Evolutionary conservation across 2,329 filamentous ascomycete genomes (phyloP), one percentile per base, ranked within the genome.

Genomic region (Boeremia exigua): DNA sequence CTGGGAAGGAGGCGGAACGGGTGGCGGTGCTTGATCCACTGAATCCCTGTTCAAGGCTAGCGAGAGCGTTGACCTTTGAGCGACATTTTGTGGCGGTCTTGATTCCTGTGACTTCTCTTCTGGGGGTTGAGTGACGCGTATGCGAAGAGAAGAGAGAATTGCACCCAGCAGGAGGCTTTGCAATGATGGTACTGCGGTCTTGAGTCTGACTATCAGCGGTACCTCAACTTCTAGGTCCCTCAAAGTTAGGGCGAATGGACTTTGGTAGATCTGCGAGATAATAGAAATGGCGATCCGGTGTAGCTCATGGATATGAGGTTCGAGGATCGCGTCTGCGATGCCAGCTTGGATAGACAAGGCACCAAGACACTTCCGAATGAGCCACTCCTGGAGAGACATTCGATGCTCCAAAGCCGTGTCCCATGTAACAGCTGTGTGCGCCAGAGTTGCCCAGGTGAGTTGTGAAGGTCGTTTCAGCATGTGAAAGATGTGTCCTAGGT

Each of bases 101-200:
- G 47, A 46, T n/a, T 73, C 70, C n/a, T 54, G 38, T 14, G 44
- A n/a, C 14, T 47, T 60, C 27, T 69, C 67, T 34, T 66, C 60
- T 7, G 40, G 43, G 27, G 67, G 60, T 39, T 59, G 65, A 29
- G 75, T 78, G 27, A 74, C 48, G 5, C 74, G 77, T 37, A 95
- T 82, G 68, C 87, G 91, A 9, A 97, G 80, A 3, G 89, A 82
- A 42, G 87, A 86, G 65, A 90, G 86, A 3, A 93, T 84, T n/a
- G 91, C 87, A 66, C 93, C 90, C 23, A 97, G 83, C 9, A 96
- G 77, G 0, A 92, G 81, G 12, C 89, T 87, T 67, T 96, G 92
- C 1, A 94, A 83, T 48, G 87, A 92, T 78, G 14, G 87, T 84
- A 65, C 52, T 12, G 73, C 68, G 6, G 83, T 81, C 27, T 80